These are phyloP conservation scores for Phytophthora capsici DNA, from an alignment of 352 stramenopile genomes.

Conservation along the genomic window DNA sequence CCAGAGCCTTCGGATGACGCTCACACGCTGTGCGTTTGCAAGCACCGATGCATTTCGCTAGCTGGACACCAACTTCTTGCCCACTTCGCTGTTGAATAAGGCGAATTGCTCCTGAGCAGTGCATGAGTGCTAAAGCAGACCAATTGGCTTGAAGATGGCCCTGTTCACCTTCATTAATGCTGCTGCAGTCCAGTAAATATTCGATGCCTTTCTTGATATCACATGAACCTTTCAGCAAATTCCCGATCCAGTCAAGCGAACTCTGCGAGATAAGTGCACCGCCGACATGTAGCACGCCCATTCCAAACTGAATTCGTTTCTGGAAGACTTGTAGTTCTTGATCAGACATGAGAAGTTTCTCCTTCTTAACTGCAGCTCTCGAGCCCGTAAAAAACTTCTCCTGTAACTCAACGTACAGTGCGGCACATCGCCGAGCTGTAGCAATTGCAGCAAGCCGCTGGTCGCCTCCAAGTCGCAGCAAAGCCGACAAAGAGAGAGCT, in stretches of 20 bases:
- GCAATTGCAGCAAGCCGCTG: slow-evolving; percentile 36
- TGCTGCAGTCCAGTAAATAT: slow-evolving; percentile 31
- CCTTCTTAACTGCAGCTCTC: slow-evolving; percentile 10
- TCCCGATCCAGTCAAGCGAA: slow-evolving; percentile 36
- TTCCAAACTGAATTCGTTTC: slow-evolving; percentile 38
- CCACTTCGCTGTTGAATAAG: slow-evolving; percentile 25
- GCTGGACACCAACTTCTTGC: slow-evolving; percentile 1
- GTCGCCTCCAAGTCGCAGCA: slow-evolving; percentile 37
- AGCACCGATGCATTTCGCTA: slow-evolving; percentile 1
- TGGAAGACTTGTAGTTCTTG: slow-evolving; percentile 12
- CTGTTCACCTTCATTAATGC: background rate
- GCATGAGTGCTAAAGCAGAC: slow-evolving; percentile 41
- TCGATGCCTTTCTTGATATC: slow-evolving; percentile 37
- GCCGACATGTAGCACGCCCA: slow-evolving; percentile 41
- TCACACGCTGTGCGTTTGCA: slow-evolving; percentile 23
- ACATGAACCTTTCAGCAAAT: slow-evolving; percentile 19
- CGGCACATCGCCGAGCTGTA: slow-evolving; percentile 34
- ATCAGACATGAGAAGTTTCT: slow-evolving; percentile 22
- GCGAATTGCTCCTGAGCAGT: slow-evolving; percentile 33
- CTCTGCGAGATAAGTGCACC: slow-evolving; percentile 33
- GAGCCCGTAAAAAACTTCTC: slow-evolving; percentile 18
- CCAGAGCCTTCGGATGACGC: slow-evolving; percentile 35
- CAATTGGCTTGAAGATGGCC: slow-evolving; percentile 32
- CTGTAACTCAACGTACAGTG: slow-evolving; percentile 31
- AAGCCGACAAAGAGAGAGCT: slow-evolving; percentile 32